Evolutionary conservation across 2,329 filamentous ascomycete species (phyloP).

Genomic region (Phialemoniopsis sp.): DNA sequence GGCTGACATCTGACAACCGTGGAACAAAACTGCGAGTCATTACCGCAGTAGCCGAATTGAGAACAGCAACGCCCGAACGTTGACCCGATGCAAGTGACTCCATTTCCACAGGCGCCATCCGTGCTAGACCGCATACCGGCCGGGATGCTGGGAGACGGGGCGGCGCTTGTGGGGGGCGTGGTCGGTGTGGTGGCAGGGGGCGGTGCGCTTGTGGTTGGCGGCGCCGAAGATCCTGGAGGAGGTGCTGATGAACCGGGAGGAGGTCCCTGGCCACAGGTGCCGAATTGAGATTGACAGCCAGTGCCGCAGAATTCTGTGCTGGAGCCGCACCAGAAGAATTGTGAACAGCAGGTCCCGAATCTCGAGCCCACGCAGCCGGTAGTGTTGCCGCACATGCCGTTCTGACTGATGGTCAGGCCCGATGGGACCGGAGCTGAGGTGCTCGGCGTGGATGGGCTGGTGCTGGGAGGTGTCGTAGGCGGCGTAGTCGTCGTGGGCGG

Average conservation of each 20-base stretch:
- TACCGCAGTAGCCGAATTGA: slow-evolving; percentile 20
- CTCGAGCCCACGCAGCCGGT: slow-evolving; percentile 9
- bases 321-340: slow-evolving; percentile 11
- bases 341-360: slow-evolving; percentile 9
- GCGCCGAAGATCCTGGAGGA: too few species aligned
- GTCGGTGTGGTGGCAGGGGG: too few species aligned
- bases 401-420: slow-evolving; percentile 3
- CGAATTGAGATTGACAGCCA: slow-evolving; percentile 8
- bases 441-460: slow-evolving; percentile 13
- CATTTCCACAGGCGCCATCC: slow-evolving; percentile 16
- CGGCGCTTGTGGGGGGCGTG: too few species aligned
- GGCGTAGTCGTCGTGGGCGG: slow-evolving; percentile 1
- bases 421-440: slow-evolving; percentile 8
- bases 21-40: slow-evolving; percentile 20
- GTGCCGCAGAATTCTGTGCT: slow-evolving; percentile 9
- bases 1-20: slow-evolving; percentile 19
- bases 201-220: too few species aligned
- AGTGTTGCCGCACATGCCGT: slow-evolving; percentile 10
- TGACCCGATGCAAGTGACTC: slow-evolving; percentile 14
- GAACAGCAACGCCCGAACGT: slow-evolving; percentile 17
- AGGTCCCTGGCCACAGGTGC: slow-evolving; percentile 2
- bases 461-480: slow-evolving; percentile 10
- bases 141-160: slow-evolving; percentile 5
- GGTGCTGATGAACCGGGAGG: too few species aligned
- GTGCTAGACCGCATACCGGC: slow-evolving; percentile 14